Conservation (phyloP, 495 filamentous ascomycete species). For the Talaromyces borbonicus region DNA sequence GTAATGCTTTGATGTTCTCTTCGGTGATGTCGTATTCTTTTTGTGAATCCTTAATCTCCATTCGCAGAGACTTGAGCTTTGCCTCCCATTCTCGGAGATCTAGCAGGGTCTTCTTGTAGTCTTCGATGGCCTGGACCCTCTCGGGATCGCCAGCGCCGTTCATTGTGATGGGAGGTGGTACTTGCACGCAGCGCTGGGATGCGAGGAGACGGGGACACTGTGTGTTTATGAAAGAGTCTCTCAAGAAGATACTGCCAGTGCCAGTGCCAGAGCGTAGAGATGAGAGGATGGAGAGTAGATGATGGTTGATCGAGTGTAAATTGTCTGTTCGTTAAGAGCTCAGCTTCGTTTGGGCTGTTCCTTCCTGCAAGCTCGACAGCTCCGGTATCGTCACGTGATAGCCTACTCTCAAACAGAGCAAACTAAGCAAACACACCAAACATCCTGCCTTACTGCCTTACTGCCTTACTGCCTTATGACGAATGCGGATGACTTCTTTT, state of each 20-base stretch:
- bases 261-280: not conserved
- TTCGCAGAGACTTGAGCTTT: constrained; percentile 81
- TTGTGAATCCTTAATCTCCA: constrained; percentile 91
- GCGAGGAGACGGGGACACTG: too few species aligned
- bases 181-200: too few species aligned
- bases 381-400: constrained; percentile 6
- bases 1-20: constrained; percentile 98
- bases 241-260: not conserved
- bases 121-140: constrained; percentile 71
- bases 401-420: not conserved
- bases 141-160: constrained; percentile 49
- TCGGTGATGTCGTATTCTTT: constrained; percentile 94
- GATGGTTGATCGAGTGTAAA: too few species aligned
- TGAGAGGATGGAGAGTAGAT: not conserved
- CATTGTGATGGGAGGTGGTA: constrained; percentile 36
- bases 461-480: not conserved
- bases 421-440: not conserved
- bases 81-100: constrained; percentile 98
- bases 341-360: not conserved
- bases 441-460: not conserved
- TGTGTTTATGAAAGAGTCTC: not conserved
- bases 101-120: constrained; percentile 86
- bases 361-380: constrained; percentile 7
- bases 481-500: too few species aligned
- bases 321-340: too few species aligned